A percentile compares a stretch with the other conserved stretches of the same genome.
phyloP scores from a whole-genome alignment of 1,284 basidiomycete species.

The Cryptococcus sp. region DNA sequence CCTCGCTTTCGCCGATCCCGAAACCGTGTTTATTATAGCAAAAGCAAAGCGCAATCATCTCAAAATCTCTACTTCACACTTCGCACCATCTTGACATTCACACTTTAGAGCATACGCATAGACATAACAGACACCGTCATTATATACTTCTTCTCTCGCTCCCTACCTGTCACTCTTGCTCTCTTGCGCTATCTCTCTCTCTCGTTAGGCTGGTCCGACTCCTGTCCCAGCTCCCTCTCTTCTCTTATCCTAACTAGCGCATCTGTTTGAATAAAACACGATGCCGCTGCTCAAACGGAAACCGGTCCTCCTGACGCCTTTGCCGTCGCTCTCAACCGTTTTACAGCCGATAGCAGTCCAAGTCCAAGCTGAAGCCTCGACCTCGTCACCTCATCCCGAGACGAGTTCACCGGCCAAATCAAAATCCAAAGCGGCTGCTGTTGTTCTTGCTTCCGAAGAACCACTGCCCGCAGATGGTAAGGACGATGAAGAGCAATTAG shows the following conservation, averaged over 20 bases:
- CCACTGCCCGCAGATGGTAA: constrained; percentile 37
- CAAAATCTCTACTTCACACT: no score
- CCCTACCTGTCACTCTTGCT: no score
- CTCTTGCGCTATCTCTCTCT: no score
- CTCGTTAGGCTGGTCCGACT: not conserved
- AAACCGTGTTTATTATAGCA: no score
- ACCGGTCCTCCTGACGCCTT: constrained; percentile 73
- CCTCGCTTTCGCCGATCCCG: no score
- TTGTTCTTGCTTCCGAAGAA: not conserved
- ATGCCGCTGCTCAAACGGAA: constrained; percentile 92
- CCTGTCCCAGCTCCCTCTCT: not conserved
- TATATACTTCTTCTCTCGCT: no score
- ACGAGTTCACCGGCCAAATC: constrained; percentile 1
- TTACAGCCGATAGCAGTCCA: constrained; percentile 59
- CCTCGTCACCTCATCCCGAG: constrained; percentile 6
- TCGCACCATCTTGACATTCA: no score
- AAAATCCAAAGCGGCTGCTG: constrained; percentile 2
- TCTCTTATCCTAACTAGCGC: constrained; percentile 2
- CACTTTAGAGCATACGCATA: no score
- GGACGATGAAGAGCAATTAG: constrained; percentile 46
- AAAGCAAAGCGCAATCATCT: no score
- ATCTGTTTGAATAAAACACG: constrained; percentile 12
- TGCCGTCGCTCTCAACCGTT: constrained; percentile 54
- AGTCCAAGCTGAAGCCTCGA: constrained; percentile 3
- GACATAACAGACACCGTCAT: no score